These are phyloP conservation scores for Aspergillus affinis DNA, from an alignment of 495 filamentous ascomycete genomes.

Conservation along the genomic window DNA sequence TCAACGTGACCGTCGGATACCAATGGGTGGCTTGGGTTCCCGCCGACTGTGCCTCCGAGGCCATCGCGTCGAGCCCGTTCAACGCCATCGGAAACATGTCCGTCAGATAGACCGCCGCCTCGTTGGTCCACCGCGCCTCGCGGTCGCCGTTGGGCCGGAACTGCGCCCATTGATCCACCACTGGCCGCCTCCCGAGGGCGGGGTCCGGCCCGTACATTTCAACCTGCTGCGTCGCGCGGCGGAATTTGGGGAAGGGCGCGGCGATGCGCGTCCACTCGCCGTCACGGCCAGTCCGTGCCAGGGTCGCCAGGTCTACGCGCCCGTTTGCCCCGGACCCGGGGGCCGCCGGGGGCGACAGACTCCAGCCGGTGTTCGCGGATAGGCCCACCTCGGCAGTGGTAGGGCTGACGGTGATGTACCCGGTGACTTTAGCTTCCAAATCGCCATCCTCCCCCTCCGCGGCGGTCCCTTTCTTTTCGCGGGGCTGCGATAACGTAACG, in stretches of 20 bases:
- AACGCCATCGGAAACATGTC: slow-evolving; percentile 66
- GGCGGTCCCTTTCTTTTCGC: slow-evolving; percentile 20
- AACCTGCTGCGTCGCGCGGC: slow-evolving; percentile 54
- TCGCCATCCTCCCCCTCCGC: slow-evolving; percentile 4
- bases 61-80: slow-evolving; percentile 42
- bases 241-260: slow-evolving; percentile 46
- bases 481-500: slow-evolving; percentile 57
- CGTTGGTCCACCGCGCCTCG: slow-evolving; percentile 54
- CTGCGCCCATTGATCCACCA: slow-evolving; percentile 67
- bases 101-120: slow-evolving; percentile 55
- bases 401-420: slow-evolving; percentile 68
- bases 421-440: slow-evolving; percentile 59
- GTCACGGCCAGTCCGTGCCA: slow-evolving; percentile 40
- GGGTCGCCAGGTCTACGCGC: slow-evolving; percentile 23
- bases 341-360: slow-evolving; percentile 44
- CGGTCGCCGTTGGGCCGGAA: slow-evolving; percentile 38
- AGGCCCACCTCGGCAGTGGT: slow-evolving; percentile 58
- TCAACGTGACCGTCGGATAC: slow-evolving; percentile 78
- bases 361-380: slow-evolving; percentile 53
- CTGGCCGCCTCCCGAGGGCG: slow-evolving; percentile 34
- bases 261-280: slow-evolving; percentile 31
- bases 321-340: slow-evolving; percentile 30
- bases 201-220: slow-evolving; percentile 55
- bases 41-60: slow-evolving; percentile 16
- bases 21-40: slow-evolving; percentile 49